Evolutionary conservation across 148 eudicot species (phyloP).

Genomic region (Dysphania ambrosioides): DNA sequence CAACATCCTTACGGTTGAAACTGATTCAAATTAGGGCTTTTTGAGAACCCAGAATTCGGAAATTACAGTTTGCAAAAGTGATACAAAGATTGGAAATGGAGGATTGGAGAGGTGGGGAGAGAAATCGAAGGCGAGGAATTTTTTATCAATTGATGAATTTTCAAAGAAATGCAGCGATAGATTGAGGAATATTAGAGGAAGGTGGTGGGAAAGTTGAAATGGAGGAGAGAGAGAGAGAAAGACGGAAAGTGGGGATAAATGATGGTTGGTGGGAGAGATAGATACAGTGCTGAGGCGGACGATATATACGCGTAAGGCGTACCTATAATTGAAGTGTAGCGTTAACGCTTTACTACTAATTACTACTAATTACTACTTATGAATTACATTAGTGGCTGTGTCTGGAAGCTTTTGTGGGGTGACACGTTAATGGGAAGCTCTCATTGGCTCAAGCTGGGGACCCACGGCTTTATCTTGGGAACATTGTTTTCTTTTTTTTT

Average conservation of each 20-base stretch:
- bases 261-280: constrained; percentile 6
- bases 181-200: neutral
- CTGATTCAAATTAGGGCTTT: neutral
- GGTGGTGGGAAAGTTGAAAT: neutral
- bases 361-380: too few relatives aligned
- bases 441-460: constrained; percentile 18
- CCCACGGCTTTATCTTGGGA: neutral
- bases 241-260: neutral
- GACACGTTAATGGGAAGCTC: constrained; percentile 15
- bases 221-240: too few relatives aligned
- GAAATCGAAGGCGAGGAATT: too few relatives aligned
- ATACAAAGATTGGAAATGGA: neutral
- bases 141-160: too few relatives aligned
- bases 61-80: neutral
- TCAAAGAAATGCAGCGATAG: neutral
- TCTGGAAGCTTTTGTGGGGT: neutral
- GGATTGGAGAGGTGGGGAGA: neutral
- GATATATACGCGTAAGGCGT: constrained; percentile 17
- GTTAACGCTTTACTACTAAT: neutral
- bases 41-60: constrained; percentile 1
- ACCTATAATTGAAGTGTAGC: neutral
- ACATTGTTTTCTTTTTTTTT: neutral
- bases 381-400: neutral
- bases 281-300: constrained; percentile 6
- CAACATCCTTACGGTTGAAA: neutral